Conservation (phyloP, 768 basidiomycete genomes). For the Phanerochaete sordida region DNA sequence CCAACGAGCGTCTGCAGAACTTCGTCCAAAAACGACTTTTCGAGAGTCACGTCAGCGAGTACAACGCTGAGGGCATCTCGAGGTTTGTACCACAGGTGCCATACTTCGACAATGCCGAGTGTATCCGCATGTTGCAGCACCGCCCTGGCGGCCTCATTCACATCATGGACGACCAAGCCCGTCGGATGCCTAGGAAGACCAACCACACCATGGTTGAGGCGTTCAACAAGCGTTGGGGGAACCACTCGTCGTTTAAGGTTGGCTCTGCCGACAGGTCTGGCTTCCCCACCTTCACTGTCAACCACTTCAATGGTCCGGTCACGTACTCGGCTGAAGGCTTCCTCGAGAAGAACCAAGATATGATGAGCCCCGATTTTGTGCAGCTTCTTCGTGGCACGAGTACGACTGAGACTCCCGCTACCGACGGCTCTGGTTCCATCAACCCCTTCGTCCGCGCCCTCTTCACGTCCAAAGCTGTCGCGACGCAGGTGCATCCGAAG, state of each 20-base stretch:
- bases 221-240: constrained; percentile 91
- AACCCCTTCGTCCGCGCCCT: constrained; percentile 91
- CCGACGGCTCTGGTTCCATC: constrained; percentile 73
- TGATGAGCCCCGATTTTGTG: constrained; percentile 91
- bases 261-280: constrained; percentile 74
- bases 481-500: constrained; percentile 86
- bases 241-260: constrained; percentile 88
- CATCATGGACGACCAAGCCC: constrained; percentile 97
- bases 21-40: constrained; percentile 81
- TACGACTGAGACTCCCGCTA: constrained; percentile 37
- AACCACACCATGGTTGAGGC: constrained; percentile 94
- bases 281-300: constrained; percentile 84
- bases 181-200: constrained; percentile 83
- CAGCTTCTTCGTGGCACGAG: constrained; percentile 72
- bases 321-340: constrained; percentile 91
- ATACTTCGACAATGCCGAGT: constrained; percentile 91
- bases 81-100: constrained; percentile 64
- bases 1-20: constrained; percentile 86
- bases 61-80: constrained; percentile 76
- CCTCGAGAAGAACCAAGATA: constrained; percentile 84
- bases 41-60: constrained; percentile 79
- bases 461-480: constrained; percentile 86
- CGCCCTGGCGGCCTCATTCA: constrained; percentile 89
- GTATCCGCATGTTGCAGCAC: constrained; percentile 81
- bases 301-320: constrained; percentile 88